phyloP scores from a whole-genome alignment of 352 stramenopile species.

The Vaucheria bursata region DNA sequence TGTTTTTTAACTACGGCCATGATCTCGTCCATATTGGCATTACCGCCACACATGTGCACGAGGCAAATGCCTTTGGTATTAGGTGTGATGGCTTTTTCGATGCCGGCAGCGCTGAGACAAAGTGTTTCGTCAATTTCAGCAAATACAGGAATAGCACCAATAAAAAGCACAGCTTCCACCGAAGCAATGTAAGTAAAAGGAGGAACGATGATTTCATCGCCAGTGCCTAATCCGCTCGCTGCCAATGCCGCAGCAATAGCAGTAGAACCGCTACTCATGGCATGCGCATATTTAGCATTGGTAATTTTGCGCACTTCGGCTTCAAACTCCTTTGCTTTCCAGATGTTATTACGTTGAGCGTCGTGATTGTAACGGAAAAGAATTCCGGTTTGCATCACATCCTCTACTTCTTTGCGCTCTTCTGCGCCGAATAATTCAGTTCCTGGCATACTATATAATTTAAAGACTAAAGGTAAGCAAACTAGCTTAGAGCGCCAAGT shows the following conservation, averaged over 20 bases:
- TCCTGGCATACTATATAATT: not conserved
- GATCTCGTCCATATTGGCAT: not conserved
- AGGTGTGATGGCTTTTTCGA: slow-evolving; percentile 2
- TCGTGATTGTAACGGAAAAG: not conserved
- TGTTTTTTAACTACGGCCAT: slow-evolving; percentile 2
- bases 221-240: not conserved
- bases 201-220: not conserved
- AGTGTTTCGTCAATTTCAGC: not conserved
- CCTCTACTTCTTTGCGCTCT: slow-evolving; percentile 1
- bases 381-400: not conserved
- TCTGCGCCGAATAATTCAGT: not conserved
- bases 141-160: not conserved
- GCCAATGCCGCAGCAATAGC: not conserved
- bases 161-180: not conserved
- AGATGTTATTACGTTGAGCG: not conserved
- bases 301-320: not conserved
- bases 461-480: not conserved
- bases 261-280: not conserved
- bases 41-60: not conserved
- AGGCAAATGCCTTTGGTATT: slow-evolving; percentile 1
- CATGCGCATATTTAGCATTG: not conserved
- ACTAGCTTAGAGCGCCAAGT: too few relatives aligned
- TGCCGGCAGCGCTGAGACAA: not conserved
- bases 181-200: not conserved
- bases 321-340: slow-evolving; percentile 1